Evolutionary conservation across 2,329 filamentous ascomycete genomes (phyloP), one percentile per base, ranked within the genome.

Genomic region (Beauveria bassiana): DNA sequence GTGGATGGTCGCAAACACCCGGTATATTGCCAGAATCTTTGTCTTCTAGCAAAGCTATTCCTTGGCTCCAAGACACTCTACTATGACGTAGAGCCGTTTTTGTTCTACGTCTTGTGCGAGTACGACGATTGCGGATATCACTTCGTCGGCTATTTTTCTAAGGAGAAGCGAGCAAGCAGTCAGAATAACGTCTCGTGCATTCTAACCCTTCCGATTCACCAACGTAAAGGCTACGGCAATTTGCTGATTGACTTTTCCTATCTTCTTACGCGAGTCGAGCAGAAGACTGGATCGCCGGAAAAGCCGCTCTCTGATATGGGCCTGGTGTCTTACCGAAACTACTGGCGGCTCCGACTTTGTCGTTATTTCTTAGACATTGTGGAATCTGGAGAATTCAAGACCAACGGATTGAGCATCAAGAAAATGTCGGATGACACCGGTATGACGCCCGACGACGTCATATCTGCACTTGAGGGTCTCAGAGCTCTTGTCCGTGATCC

Each of bases 141-240:
- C 72, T 95, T 99, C 67, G 93, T 98, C 28, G 95, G 95, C n/a
- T 99, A 99, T 72, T 99, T 99, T 70, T 98, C 95, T 56, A 99
- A 99, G 73, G 95, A 99, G 76, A 99, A 99, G 76, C 84, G 96
- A 49, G 89, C 91, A 2, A 93, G 91, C 73, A 96, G 92, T 64
- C 88, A 93, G 68, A 98, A 99, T 74, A 99, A 99, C 66, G 95
- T 99, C 53, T 97, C 92, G 9, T 99, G 95, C 74, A 99, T 99
- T 67, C 78, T 99, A 53, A 96, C 96, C 4, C 79, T 99, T 45
- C 95, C 95, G 0, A 97, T 98, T 60, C 95, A 98, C 71, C 93
- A 97, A 77, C 88, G 96, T 61, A 96, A 97, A 73, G 95, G 95
- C 62, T 99, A 98, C 68, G 95, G 96, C 6, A 93, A 97, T 70